Conservation (phyloP, 495 filamentous ascomycete species). For the Delitschia confertaspora region DNA sequence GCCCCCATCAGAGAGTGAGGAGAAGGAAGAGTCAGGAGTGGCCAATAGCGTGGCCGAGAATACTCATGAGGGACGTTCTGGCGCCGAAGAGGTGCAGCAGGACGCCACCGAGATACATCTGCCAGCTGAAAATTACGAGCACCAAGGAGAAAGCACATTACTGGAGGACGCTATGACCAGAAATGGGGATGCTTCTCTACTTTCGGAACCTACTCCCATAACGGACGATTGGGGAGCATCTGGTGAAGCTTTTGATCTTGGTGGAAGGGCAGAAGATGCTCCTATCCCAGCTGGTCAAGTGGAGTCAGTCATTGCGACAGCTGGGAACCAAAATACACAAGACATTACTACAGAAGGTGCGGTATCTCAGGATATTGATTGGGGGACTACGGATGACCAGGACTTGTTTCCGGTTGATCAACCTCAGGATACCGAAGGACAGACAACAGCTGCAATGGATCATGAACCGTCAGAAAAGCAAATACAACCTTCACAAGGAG, state of each 20-base stretch:
- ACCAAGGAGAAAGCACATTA: slow-evolving; percentile 25
- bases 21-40: too few species aligned
- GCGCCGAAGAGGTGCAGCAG: background rate
- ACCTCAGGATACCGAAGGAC: too few species aligned
- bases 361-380: slow-evolving; percentile 15
- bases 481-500: background rate
- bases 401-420: slow-evolving; percentile 23
- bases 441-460: too few species aligned
- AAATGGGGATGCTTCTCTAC: slow-evolving; percentile 13
- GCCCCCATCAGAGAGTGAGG: background rate
- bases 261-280: slow-evolving; percentile 20
- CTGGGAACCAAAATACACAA: slow-evolving; percentile 13
- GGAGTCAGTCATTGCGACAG: slow-evolving; percentile 12
- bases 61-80: background rate
- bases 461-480: too few species aligned
- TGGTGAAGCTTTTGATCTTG: slow-evolving; percentile 25
- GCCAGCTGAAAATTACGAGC: slow-evolving; percentile 24
- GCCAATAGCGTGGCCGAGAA: background rate
- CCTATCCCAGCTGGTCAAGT: slow-evolving; percentile 8
- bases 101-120: slow-evolving; percentile 9
- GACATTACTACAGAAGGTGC: slow-evolving; percentile 9
- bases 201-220: slow-evolving; percentile 7
- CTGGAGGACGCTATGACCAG: slow-evolving; percentile 25
- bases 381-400: slow-evolving; percentile 18
- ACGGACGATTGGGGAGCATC: slow-evolving; percentile 23